Evolutionary conservation across 169 alveolate genomes (phyloP).

Genomic region (Amoebophrya sp.): DNA sequence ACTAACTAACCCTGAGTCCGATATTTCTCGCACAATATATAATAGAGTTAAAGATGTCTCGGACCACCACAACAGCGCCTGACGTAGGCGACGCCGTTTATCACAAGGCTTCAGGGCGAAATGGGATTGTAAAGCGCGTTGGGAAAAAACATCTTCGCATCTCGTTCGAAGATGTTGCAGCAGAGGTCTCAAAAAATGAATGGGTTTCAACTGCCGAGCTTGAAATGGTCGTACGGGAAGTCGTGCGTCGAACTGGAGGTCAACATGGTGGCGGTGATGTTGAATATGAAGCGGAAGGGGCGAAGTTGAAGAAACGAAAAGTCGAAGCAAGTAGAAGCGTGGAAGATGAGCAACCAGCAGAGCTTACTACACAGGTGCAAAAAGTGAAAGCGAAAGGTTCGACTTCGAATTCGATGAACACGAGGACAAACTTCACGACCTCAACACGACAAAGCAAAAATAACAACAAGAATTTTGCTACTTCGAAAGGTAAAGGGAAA

Average conservation of each 20-base stretch:
- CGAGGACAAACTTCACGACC: neutral
- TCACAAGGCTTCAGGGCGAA: no score
- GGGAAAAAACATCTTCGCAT: neutral
- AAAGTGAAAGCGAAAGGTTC: neutral
- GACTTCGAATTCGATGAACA: neutral
- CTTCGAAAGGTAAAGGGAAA: neutral
- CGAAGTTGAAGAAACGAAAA: neutral
- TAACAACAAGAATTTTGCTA: neutral
- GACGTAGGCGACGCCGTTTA: no score
- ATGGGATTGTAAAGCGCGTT: neutral
- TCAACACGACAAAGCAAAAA: neutral
- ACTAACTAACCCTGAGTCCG: no score
- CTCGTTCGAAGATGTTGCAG: neutral
- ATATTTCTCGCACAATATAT: no score
- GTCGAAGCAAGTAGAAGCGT: neutral
- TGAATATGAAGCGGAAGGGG: neutral
- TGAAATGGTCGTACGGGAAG: neutral
- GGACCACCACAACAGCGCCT: no score
- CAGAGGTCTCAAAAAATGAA: neutral
- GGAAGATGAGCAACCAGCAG: no score
- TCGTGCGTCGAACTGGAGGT: neutral
- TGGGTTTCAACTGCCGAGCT: neutral
- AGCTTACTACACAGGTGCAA: neutral
- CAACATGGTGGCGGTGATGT: neutral
- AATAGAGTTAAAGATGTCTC: no score